Evolutionary conservation across 2,329 filamentous ascomycete genomes (phyloP), one percentile per base, ranked within the genome.

Genomic region (Sporothrix mexicana): DNA sequence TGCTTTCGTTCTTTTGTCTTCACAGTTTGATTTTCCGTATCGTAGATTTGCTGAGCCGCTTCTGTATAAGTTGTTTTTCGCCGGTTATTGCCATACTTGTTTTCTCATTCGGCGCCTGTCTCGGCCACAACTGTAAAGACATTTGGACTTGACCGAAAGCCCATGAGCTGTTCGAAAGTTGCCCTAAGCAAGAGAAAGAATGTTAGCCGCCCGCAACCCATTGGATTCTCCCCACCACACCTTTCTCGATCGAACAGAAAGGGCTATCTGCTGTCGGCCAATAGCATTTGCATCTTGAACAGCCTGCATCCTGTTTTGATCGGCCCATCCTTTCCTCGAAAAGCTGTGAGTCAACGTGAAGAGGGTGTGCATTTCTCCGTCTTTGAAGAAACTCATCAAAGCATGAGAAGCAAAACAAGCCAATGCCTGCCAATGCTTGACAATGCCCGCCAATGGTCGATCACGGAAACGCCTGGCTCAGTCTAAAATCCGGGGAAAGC

Each of bases 401-500:
- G 30, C 30, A 36, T 36, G 30, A 36, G 30, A 36, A 36, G 30
- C 30, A 36, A 36, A 36, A 7, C 30, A 36, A 36, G 30, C 20
- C 66, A 69, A 55, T 69, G 47, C 47, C 53, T 23, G 45, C 43
- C 51, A 55, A 55, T 55, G n/a, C 61, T 36, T 36, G 30, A 4
- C 20, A 53, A 36, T 53, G 62, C 64, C 43, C 64, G 49, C 47
- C 66, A 55, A 59, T 69, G 67, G 20, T 69, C 25, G 67, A 51
- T 41, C 20, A 20, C 66, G 66, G 67, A 57, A 69, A 69, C 67
- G 49, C 20, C 49, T 45, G 30, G n/a, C 20, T 55, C 57, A 51
- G 30, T 25, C 17, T 57, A 59, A 57, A 69, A 59, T 57, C 66
- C 47, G 66, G 67, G 67, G 67, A 69, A 57, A 69, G 67, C 49